phyloP scores from a whole-genome alignment of 1,284 basidiomycete genomes.

The Melampsora larici-populina region DNA sequence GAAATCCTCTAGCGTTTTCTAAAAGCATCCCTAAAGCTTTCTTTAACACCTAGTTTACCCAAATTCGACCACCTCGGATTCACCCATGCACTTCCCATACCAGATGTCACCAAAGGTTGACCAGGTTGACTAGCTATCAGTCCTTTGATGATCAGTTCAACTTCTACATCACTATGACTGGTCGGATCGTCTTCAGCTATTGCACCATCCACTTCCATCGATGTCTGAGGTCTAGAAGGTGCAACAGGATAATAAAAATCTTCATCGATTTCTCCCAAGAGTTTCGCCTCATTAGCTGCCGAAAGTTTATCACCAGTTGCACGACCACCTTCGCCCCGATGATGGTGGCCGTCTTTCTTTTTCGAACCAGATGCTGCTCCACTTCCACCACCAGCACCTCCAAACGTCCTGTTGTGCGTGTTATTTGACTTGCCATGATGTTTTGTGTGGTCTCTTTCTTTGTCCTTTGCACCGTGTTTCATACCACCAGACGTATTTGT shows the following conservation, averaged over 20 bases:
- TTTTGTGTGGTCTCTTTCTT: not conserved
- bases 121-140: constrained; percentile 12
- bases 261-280: constrained; percentile 29
- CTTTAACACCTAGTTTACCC: constrained; percentile 25
- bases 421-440: not conserved
- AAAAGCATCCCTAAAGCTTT: constrained; percentile 26
- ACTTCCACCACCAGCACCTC: not conserved
- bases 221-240: not conserved
- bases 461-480: constrained; percentile 9
- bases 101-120: not conserved
- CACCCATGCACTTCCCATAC: constrained; percentile 1
- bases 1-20: not conserved
- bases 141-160: constrained; percentile 23
- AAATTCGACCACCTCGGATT: constrained; percentile 27
- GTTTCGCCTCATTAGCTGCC: constrained; percentile 26
- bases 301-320: constrained; percentile 19
- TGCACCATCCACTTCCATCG: constrained; percentile 1
- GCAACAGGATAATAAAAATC: constrained; percentile 23
- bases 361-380: not conserved
- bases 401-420: not conserved
- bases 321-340: constrained; percentile 5
- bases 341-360: not conserved
- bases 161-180: constrained; percentile 23
- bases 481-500: constrained; percentile 1
- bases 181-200: not conserved